Conservation (phyloP, 2,329 filamentous ascomycete species). For the Fusarium penzigii region DNA sequence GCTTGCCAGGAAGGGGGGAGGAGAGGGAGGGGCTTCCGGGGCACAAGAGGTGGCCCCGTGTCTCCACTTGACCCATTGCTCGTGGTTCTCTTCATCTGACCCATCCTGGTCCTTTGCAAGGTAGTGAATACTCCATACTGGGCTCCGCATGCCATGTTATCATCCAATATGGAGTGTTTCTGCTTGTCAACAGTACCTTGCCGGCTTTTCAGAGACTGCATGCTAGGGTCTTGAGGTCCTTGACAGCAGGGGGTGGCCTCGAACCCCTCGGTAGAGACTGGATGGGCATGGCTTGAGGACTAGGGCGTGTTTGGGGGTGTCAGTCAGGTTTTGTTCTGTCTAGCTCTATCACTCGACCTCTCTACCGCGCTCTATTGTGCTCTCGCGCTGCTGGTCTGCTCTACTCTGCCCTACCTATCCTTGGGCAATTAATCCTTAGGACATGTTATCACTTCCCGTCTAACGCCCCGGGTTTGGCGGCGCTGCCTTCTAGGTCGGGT, state of each 20-base stretch:
- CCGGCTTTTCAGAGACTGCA: slow-evolving; percentile 16
- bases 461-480: not conserved
- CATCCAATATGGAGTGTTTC: slow-evolving; percentile 24
- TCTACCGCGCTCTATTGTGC: too few species aligned
- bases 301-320: slow-evolving; percentile 27
- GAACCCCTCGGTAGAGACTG: slow-evolving; percentile 37
- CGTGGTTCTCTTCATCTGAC: slow-evolving; percentile 28
- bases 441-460: too few species aligned
- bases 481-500: not conserved
- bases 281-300: slow-evolving; percentile 26
- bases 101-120: slow-evolving; percentile 21
- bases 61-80: slow-evolving; percentile 32
- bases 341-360: too few species aligned
- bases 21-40: slow-evolving; percentile 31
- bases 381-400: too few species aligned
- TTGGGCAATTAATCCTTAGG: too few species aligned
- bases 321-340: too few species aligned
- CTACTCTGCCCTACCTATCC: too few species aligned
- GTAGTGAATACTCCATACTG: slow-evolving; percentile 27
- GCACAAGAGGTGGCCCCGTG: slow-evolving; percentile 31
- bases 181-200: slow-evolving; percentile 32
- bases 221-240: slow-evolving; percentile 11
- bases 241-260: slow-evolving; percentile 26
- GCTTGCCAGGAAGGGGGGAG: slow-evolving; percentile 13
- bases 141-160: slow-evolving; percentile 22